phyloP scores from a whole-genome alignment of 768 basidiomycete species.

The Pisolithus tinctorius region DNA sequence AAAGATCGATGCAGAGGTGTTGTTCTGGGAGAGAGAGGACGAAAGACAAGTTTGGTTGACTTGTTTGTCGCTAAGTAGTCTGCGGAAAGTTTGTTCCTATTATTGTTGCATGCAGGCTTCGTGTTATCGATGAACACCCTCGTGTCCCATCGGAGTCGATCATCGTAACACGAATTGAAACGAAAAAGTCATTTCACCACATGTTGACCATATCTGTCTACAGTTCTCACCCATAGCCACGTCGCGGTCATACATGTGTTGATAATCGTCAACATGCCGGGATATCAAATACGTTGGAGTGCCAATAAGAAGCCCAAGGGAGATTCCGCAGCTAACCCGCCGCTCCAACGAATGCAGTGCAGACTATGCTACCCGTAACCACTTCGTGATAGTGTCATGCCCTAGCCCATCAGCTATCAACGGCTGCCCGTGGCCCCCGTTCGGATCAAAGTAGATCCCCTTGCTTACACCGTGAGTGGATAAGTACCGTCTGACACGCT shows the following conservation, averaged over 20 bases:
- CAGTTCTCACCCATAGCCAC: neutral
- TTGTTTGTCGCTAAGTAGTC: neutral
- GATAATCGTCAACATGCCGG: neutral
- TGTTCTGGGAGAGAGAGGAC: constrained; percentile 10
- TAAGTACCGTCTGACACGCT: constrained; percentile 73
- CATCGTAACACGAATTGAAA: neutral
- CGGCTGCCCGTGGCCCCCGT: constrained; percentile 58
- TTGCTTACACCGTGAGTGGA: constrained; percentile 66
- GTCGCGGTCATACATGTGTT: neutral
- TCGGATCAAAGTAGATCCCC: constrained; percentile 57
- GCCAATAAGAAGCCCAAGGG: neutral
- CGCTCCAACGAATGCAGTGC: neutral
- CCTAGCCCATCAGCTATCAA: constrained; percentile 46
- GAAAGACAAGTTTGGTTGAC: neutral
- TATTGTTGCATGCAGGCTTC: constrained; percentile 16
- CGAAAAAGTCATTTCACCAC: neutral
- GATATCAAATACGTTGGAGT: neutral
- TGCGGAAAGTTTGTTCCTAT: constrained; percentile 20
- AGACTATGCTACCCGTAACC: constrained; percentile 38
- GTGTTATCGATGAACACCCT: constrained; percentile 16
- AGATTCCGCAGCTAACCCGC: neutral
- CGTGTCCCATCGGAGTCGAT: neutral
- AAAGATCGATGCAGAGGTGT: constrained; percentile 6
- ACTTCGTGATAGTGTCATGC: constrained; percentile 52
- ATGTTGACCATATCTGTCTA: neutral